Base-by-base conservation (phyloP, 163 green algal species). In the Prototheca wickerhamii region DNA sequence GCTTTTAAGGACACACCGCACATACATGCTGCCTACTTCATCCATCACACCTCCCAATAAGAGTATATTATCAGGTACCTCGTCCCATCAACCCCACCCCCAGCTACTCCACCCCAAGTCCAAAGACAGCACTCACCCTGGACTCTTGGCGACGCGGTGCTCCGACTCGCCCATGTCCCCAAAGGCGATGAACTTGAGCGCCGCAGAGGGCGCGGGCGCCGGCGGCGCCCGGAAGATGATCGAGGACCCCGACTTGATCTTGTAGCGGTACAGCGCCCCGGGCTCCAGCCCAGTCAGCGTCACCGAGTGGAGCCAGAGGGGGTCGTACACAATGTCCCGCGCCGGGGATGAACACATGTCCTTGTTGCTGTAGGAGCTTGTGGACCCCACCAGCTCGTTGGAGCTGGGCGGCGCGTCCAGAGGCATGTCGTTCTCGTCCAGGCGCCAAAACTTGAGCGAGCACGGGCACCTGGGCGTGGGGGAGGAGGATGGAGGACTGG, bases 321-420 rank as follows among this genome's bases (percentile, higher is more conserved):
- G 49, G 2, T 56, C 56, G 28, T 56, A 78, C 2, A 58, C 23
- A 28, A 59, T 69, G 46, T 67, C 61, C 8, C 43, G 34, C 0
- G 77, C 77, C 23, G 77, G 77, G 15, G 46, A 31, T 7, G 68
- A 63, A 49, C 77, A 84, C 68, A 82, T 78, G 67, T 82, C 74
- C 8, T 60, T 61, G 33, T 55, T 28, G 61, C 26, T 54, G 63
- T 75, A 75, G 6, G 30, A 46, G 2, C 23, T 34, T 53, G 54
- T 42, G 54, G 28, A 58, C 34, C 60, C 60, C 25, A 6, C 23
- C 17, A 25, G 17, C 58, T 30, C 33, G 6, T 54, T 54, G 58
- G 46, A 23, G 5, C n/a, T 30, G 31, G 23, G 32, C 31, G 55
- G 21, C 10, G 33, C 30, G 10, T 21, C 20, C 15, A 15, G 12